A percentile compares a stretch with the other conserved stretches of the same genome.
Evolutionary conservation across 1,284 basidiomycete genomes (phyloP).

Genomic region (Puccinia triticina): DNA sequence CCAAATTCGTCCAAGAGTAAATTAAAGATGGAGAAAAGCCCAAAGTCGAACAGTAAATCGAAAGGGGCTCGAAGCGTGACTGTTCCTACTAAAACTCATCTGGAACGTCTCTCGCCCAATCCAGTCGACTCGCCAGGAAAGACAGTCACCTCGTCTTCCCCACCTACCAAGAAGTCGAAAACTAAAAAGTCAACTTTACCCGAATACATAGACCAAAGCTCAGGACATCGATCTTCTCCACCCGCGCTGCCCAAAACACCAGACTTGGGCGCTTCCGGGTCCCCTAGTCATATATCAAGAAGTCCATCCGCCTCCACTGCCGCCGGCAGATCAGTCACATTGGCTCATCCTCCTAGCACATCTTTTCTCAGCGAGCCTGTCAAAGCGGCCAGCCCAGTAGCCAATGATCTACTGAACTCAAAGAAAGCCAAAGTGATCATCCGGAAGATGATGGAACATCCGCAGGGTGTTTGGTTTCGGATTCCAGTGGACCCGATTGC

Average conservation of each 20-base stretch:
- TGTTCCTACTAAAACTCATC: conserved; percentile 2
- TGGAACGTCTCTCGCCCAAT: conserved; percentile 11
- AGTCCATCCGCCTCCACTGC: conserved; percentile 64
- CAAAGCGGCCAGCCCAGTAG: conserved; percentile 43
- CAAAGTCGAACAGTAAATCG: neutral
- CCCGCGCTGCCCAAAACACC: neutral
- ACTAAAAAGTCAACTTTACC: conserved; percentile 34
- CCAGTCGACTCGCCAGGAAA: neutral
- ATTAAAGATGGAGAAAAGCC: neutral
- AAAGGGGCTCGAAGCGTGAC: neutral
- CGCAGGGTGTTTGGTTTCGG: conserved; percentile 76
- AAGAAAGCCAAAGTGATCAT: conserved; percentile 75
- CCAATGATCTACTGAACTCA: conserved; percentile 56
- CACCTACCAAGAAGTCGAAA: conserved; percentile 27
- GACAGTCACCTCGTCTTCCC: neutral
- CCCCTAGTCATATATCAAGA: conserved; percentile 52
- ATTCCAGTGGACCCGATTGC: conserved; percentile 80
- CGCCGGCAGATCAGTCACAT: conserved; percentile 63
- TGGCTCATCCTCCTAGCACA: conserved; percentile 49
- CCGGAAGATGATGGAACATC: conserved; percentile 69
- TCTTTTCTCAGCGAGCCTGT: neutral
- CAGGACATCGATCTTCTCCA: conserved; percentile 10
- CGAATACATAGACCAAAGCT: conserved; percentile 1
- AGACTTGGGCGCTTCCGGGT: conserved; percentile 44
- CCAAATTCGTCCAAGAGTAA: conserved; percentile 20